A percentile compares a stretch with the other conserved stretches of the same genome.
Evolutionary conservation across 2,329 filamentous ascomycete genomes (phyloP).

Genomic region (Fusarium guadeloupense): DNA sequence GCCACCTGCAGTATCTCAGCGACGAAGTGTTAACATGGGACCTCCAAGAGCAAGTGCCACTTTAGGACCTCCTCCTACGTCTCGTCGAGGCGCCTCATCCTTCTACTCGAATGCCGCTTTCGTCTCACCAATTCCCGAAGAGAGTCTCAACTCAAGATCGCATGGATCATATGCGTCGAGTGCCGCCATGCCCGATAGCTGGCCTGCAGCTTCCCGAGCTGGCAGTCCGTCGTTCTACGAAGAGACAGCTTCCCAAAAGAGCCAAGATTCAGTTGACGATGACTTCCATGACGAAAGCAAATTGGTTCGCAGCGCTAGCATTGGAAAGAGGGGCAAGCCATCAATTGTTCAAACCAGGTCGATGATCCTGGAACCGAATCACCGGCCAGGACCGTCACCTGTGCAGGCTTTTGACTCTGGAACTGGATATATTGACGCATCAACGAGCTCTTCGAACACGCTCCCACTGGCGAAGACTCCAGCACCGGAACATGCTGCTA

Average conservation of each 20-base stretch:
- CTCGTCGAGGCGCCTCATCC: slow-evolving; percentile 68
- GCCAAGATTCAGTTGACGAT: slow-evolving; percentile 51
- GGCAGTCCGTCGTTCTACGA: slow-evolving; percentile 60
- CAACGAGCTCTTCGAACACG: slow-evolving; percentile 57
- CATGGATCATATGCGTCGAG: slow-evolving; percentile 76
- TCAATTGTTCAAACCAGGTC: slow-evolving; percentile 58
- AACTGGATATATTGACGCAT: slow-evolving; percentile 58
- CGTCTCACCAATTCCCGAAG: slow-evolving; percentile 80
- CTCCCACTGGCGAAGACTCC: slow-evolving; percentile 44
- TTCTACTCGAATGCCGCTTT: slow-evolving; percentile 73
- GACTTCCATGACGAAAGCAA: slow-evolving; percentile 65
- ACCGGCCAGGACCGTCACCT: slow-evolving; percentile 50
- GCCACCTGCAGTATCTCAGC: slow-evolving; percentile 44
- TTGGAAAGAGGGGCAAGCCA: slow-evolving; percentile 68
- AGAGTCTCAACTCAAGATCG: slow-evolving; percentile 66
- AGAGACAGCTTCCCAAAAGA: slow-evolving; percentile 58
- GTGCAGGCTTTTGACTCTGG: slow-evolving; percentile 55
- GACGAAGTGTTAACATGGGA: slow-evolving; percentile 61
- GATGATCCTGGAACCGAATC: slow-evolving; percentile 5
- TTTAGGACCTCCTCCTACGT: slow-evolving; percentile 68
- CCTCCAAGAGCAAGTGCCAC: slow-evolving; percentile 59
- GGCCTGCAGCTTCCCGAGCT: slow-evolving; percentile 61
- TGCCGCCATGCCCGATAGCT: slow-evolving; percentile 74
- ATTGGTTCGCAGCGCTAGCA: slow-evolving; percentile 68
- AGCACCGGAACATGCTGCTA: slow-evolving; percentile 21